Evolutionary conservation across 2,329 filamentous ascomycete genomes (phyloP).

Genomic region (Pseudocercospora macadamiae): DNA sequence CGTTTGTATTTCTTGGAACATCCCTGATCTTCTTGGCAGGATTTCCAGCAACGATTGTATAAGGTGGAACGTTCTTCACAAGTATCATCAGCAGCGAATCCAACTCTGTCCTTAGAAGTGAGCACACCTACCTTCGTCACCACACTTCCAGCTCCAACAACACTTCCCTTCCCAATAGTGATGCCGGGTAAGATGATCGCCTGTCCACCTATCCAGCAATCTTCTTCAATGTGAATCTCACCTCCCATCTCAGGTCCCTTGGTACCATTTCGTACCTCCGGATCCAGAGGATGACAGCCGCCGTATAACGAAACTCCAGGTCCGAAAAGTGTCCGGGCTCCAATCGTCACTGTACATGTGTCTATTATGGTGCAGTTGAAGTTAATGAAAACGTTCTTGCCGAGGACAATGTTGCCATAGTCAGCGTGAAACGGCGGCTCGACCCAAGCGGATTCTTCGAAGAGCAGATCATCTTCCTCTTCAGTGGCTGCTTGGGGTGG

Average conservation of each 20-base stretch:
- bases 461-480: conserved; percentile 66
- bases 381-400: conserved; percentile 74
- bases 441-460: conserved; percentile 69
- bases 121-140: conserved; percentile 66
- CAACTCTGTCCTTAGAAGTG: neutral
- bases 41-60: conserved; percentile 67
- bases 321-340: conserved; percentile 75
- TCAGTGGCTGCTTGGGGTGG: conserved; percentile 61
- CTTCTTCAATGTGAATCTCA: conserved; percentile 74
- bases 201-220: conserved; percentile 79
- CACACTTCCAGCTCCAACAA: conserved; percentile 78
- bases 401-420: conserved; percentile 77
- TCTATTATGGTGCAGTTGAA: conserved; percentile 76
- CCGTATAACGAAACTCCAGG: conserved; percentile 77
- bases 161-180: conserved; percentile 73
- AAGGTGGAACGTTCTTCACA: conserved; percentile 61
- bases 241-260: conserved; percentile 74
- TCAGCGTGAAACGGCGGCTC: conserved; percentile 72
- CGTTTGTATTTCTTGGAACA: conserved; percentile 34
- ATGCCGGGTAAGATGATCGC: conserved; percentile 74
- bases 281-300: conserved; percentile 77
- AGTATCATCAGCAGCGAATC: conserved; percentile 10
- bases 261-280: conserved; percentile 71
- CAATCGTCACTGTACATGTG: conserved; percentile 73
- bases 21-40: conserved; percentile 61